phyloP scores from a whole-genome alignment of 148 eudicot genomes.

The Vaccinium corymbosum region DNA sequence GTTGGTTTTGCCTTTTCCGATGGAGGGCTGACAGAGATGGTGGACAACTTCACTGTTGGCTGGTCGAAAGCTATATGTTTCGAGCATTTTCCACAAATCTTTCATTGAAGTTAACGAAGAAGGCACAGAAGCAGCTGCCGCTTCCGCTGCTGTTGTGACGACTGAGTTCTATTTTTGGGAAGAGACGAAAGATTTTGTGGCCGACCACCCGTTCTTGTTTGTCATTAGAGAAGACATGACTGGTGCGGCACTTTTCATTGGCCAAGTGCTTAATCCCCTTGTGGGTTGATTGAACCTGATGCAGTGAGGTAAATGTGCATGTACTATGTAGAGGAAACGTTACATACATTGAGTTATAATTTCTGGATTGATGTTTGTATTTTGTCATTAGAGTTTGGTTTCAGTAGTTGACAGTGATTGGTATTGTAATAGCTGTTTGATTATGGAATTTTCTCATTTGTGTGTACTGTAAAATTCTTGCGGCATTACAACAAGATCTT shows the following conservation, averaged over 20 bases:
- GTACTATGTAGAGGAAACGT: not conserved
- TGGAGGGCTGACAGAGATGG: slow-evolving; percentile 73
- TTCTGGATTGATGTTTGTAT: not conserved
- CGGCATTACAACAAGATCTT: not conserved
- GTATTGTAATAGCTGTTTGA: not conserved
- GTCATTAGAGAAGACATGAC: slow-evolving; percentile 72
- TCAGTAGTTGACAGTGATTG: not conserved
- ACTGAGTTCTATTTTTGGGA: slow-evolving; percentile 16
- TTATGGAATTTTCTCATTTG: not conserved
- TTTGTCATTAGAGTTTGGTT: not conserved
- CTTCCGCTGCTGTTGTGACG: slow-evolving; percentile 45
- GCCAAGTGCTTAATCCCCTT: slow-evolving; percentile 64
- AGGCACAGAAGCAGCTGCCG: slow-evolving; percentile 93
- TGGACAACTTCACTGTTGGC: slow-evolving; percentile 38
- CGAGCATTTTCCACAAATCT: slow-evolving; percentile 69
- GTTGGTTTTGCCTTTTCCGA: slow-evolving; percentile 42
- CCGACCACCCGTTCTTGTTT: slow-evolving; percentile 84
- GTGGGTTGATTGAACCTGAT: slow-evolving; percentile 16
- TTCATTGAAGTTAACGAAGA: slow-evolving; percentile 88
- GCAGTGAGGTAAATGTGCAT: not conserved
- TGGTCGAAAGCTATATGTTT: slow-evolving; percentile 51
- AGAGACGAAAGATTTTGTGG: slow-evolving; percentile 61
- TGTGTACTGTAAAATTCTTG: not conserved
- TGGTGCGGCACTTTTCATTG: slow-evolving; percentile 63
- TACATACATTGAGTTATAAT: not conserved